These are phyloP conservation scores for Dipodascopsis uninucleata DNA, from an alignment of 805 yeast genomes.

Conservation along the genomic window DNA sequence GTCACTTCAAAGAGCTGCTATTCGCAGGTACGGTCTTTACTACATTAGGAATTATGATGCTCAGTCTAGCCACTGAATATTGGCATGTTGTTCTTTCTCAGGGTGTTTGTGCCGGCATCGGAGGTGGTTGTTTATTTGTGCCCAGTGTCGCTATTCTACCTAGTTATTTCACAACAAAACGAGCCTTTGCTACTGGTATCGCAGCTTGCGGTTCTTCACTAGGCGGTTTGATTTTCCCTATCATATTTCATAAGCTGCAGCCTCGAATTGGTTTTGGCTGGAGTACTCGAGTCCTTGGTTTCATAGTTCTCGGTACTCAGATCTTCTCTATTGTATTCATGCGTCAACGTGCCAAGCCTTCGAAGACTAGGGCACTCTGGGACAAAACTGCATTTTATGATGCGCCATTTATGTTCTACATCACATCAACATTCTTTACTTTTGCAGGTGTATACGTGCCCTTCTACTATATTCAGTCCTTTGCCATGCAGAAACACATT, in stretches of 20 bases:
- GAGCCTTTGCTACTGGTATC: constrained; percentile 44
- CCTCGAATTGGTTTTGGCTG: constrained; percentile 49
- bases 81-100: constrained; percentile 54
- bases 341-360: constrained; percentile 29
- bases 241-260: constrained; percentile 44
- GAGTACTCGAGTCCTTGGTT: constrained; percentile 50
- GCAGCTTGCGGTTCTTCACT: constrained; percentile 51
- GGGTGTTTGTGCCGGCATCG: constrained; percentile 49
- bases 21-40: constrained; percentile 28
- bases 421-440: constrained; percentile 31
- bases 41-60: constrained; percentile 36
- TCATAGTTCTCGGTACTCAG: constrained; percentile 40
- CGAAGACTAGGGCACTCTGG: constrained; percentile 11
- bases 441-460: constrained; percentile 36
- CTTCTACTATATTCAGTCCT: constrained; percentile 35
- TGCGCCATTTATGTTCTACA: constrained; percentile 30
- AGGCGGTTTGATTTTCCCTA: constrained; percentile 51
- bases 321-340: constrained; percentile 28
- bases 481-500: constrained; percentile 28
- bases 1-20: constrained; percentile 29
- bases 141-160: constrained; percentile 46
- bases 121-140: constrained; percentile 43
- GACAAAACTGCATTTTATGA: constrained; percentile 32
- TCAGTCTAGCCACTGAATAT: constrained; percentile 39
- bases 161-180: constrained; percentile 44